A percentile compares a stretch with the other conserved stretches of the same genome.
Conservation (phyloP, 106 monocot species). For the Cymbidium sinense region DNA sequence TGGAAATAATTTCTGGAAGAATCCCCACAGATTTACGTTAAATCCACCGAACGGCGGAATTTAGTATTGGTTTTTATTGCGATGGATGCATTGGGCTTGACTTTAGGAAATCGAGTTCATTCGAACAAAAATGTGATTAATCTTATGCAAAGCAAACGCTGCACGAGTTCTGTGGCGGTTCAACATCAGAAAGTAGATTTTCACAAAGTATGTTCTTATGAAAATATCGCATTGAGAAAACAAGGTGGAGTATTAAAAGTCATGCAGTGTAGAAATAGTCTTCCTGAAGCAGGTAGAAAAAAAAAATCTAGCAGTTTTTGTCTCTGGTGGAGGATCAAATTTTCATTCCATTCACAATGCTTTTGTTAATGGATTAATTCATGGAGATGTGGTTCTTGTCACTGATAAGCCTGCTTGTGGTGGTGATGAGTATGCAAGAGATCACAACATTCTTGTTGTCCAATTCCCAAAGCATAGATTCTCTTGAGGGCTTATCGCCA, state of each 20-base stretch:
- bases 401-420: constrained; percentile 75
- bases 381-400: constrained; percentile 61
- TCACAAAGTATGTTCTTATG: not conserved
- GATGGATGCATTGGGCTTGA: constrained; percentile 19
- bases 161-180: not conserved
- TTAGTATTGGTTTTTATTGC: constrained; percentile 6
- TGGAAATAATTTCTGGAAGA: constrained; percentile 85
- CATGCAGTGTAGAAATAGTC: constrained; percentile 4
- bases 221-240: not conserved
- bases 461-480: constrained; percentile 45
- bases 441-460: constrained; percentile 45
- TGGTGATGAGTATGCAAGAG: constrained; percentile 60
- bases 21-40: too few relatives aligned
- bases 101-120: constrained; percentile 2
- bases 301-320: constrained; percentile 78
- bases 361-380: constrained; percentile 16
- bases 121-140: not conserved
- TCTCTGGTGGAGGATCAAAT: constrained; percentile 92
- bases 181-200: not conserved
- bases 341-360: constrained; percentile 59
- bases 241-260: not conserved
- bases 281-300: not conserved
- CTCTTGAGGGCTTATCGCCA: constrained; percentile 41
- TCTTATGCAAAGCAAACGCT: not conserved
- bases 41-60: too few relatives aligned